Conservation (phyloP, 441 rosid species). For the Geranium incanum region DNA sequence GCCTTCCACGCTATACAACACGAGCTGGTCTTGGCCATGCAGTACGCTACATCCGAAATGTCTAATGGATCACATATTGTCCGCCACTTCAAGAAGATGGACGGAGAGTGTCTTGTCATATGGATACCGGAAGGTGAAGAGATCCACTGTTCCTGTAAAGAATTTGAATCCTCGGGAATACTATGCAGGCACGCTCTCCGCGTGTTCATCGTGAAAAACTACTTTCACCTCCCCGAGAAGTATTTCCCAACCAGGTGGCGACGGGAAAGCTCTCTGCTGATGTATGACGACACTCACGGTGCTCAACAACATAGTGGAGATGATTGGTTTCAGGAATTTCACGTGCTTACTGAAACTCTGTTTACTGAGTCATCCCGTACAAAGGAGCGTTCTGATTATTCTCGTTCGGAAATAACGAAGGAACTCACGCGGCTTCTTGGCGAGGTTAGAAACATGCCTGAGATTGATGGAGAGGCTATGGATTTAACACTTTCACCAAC, state of each 20-base stretch:
- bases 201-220: constrained; percentile 55
- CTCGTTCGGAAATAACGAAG: constrained; percentile 28
- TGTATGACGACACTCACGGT: constrained; percentile 32
- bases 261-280: constrained; percentile 36
- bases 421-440: constrained; percentile 58
- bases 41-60: constrained; percentile 71
- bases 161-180: constrained; percentile 72
- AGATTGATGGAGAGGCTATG: constrained; percentile 27
- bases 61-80: constrained; percentile 71
- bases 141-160: constrained; percentile 86
- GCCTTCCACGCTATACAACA: constrained; percentile 66
- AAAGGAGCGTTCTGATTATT: constrained; percentile 48
- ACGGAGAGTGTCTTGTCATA: constrained; percentile 55
- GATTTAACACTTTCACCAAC: constrained; percentile 19
- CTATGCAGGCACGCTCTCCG: constrained; percentile 76
- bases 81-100: constrained; percentile 74
- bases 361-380: constrained; percentile 55
- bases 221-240: constrained; percentile 69
- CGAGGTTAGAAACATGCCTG: constrained; percentile 53
- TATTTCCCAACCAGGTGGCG: constrained; percentile 70
- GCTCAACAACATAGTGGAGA: constrained; percentile 37
- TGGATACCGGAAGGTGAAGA: constrained; percentile 73
- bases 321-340: constrained; percentile 53
- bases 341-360: constrained; percentile 54
- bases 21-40: constrained; percentile 67